Percentiles rank a stretch among this genome's conserved stretches.
Conservation (phyloP, 768 basidiomycete genomes). For the Naganishia vaughanmartiniae region DNA sequence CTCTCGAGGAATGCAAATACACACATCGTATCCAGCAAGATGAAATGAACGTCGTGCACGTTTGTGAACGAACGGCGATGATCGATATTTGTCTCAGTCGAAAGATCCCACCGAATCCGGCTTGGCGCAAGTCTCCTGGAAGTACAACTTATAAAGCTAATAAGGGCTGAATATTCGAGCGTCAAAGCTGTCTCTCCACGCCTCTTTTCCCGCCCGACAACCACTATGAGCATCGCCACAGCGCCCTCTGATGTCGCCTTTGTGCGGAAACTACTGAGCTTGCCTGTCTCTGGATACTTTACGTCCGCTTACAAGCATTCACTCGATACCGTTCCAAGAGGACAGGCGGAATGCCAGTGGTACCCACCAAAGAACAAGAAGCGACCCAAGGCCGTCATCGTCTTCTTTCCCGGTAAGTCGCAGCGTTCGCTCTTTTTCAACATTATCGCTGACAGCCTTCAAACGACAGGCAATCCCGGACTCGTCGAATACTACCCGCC, state of each 20-base stretch:
- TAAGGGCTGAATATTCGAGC: background rate
- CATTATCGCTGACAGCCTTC: background rate
- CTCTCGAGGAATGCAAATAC: too few relatives aligned
- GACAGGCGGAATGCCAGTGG: conserved; percentile 28
- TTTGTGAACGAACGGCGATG: background rate
- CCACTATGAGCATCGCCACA: background rate
- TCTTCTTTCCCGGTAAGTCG: conserved; percentile 30
- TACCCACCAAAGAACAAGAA: conserved; percentile 26
- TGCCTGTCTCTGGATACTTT: background rate
- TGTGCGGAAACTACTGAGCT: background rate
- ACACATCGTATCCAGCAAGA: background rate
- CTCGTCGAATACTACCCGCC: conserved; percentile 66
- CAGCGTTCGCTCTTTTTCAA: background rate
- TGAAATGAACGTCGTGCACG: too few relatives aligned
- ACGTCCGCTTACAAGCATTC: conserved; percentile 11
- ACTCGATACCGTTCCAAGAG: background rate
- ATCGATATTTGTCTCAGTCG: conserved; percentile 1
- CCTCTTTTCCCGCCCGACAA: background rate
- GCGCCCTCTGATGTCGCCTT: conserved; percentile 1
- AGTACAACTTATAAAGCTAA: too few relatives aligned
- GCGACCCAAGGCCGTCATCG: conserved; percentile 19
- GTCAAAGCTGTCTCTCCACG: background rate
- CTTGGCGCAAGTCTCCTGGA: background rate
- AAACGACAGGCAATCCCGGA: conserved; percentile 59
- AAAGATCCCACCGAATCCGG: background rate